Base-by-base conservation (phyloP, 371 early-diverging fungal genomes). In the Zopfochytrium polystomum region DNA sequence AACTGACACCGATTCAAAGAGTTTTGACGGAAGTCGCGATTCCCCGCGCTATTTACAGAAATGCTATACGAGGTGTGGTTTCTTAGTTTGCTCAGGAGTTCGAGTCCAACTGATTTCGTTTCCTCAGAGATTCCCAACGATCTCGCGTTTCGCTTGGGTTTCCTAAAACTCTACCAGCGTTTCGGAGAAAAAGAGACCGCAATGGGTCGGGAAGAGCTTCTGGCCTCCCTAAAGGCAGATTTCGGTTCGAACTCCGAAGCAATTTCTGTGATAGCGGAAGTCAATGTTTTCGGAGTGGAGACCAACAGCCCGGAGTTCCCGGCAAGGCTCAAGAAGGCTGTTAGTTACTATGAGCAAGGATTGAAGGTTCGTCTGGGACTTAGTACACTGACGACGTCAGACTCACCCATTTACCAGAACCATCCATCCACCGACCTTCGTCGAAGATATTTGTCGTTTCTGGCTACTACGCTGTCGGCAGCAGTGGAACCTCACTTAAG, bases 21-120 rank as follows among this genome's bases (percentile, higher is more conserved):
- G 85, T 88, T 11, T 81, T 91, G n/a, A 69, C 91, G 15, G 82
- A 87, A 26, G 89, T 91, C 42, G 79, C 85, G n/a, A 80, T 96
- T 29, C 87, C 93, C 1, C 80, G 78, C 53, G 81, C 89, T 34
- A 82, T 95, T 11, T 93, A 83, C 62, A 76, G 82, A 46, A 90
- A 91, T 72, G 95, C 95, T n/a, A 87, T 94, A 59, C 69, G 81
- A 61, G 76, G 82, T 81, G 56, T 48, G 58, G 27, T 51, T 22
- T 46, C 11, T 26, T 52, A n/a, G n/a, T n/a, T n/a, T n/a, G n/a
- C n/a, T n/a, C n/a, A n/a, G n/a, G n/a, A 55, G 25, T 32, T 55
- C 25, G 59, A 23, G 22, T 25, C 15, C 23, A 46, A 46, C 15
- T 45, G 13, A 29, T 23, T 43, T 27, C 22, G 34, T 26, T 60